Base-by-base conservation (phyloP, 176 grass and related monocot species). In the Raddia guianensis region DNA sequence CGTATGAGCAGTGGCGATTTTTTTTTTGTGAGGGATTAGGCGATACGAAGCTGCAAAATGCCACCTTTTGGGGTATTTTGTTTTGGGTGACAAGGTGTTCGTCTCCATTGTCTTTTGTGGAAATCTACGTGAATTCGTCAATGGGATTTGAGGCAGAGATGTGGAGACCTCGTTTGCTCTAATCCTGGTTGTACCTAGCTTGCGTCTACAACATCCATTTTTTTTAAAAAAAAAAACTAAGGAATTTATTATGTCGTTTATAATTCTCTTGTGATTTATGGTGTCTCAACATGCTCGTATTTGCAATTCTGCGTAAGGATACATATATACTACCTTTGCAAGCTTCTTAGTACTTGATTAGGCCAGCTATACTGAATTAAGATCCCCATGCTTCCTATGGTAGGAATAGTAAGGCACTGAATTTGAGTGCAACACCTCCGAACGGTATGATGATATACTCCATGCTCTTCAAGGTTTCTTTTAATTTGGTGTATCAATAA, bases 321-420 rank as follows among this genome's bases (percentile, higher is more conserved):
- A 1, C 15, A 8, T 1, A 16, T 66, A 27, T 27, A 27, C 27
- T 27, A 27, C 27, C 27, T 27, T 27, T 27, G 27, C 27, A 27
- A 5, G 34, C 8, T 65, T 65, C 33, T 1, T 15, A 14, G 16
- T 3, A 18, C 11, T 43, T 43, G 10, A 49, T 27, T 46, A 43
- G 10, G 12, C 18, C 12, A 66, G 33, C 12, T 6, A 67, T 53
- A 5, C 33, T 43, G 11, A 49, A 64, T 65, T 12, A 18, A 16
- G 11, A 61, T 61, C 5, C 18, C 21, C 7, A 64, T 73, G 46
- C 12, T 65, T 73, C 12, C 21, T 49, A 27, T 9, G 43, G 4
- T 57, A 73, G 53, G 59, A 44, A 82, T 62, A 72, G 18, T 40
- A 61, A 15, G 10, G 6, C 27, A 35, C 67, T 71, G 15, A 51